Conservation (phyloP, 2,329 filamentous ascomycete genomes). For the Ploettnerulaceae sp. region DNA sequence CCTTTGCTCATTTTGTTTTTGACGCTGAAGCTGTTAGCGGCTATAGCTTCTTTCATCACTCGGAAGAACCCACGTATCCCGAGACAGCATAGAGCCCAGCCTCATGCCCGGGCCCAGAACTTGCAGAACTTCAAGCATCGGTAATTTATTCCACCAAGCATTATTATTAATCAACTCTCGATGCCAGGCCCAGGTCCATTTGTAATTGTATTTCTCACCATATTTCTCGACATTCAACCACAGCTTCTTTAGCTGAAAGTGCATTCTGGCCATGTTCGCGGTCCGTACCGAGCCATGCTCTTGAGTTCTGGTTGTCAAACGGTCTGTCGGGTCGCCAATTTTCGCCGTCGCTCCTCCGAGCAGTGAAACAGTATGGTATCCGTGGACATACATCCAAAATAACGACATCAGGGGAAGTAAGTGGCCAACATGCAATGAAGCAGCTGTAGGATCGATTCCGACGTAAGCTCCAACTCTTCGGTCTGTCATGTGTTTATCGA, state of each 20-base stretch:
- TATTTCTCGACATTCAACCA: constrained; percentile 69
- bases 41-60: background rate
- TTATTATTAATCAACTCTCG: constrained; percentile 75
- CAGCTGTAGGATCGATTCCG: constrained; percentile 76
- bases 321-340: constrained; percentile 73
- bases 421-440: constrained; percentile 76
- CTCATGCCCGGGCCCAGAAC: constrained; percentile 69
- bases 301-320: constrained; percentile 56
- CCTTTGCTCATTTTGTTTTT: constrained; percentile 79
- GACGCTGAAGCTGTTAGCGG: constrained; percentile 42
- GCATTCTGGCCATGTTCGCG: constrained; percentile 63
- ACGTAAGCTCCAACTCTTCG: constrained; percentile 72
- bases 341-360: constrained; percentile 71
- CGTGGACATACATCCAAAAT: constrained; percentile 78
- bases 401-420: constrained; percentile 76
- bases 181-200: constrained; percentile 61
- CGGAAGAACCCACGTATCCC: constrained; percentile 67
- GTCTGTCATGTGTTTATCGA: constrained; percentile 59
- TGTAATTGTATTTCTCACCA: constrained; percentile 60
- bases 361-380: constrained; percentile 62
- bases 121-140: constrained; percentile 69
- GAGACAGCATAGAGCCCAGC: constrained; percentile 79
- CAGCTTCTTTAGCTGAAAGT: constrained; percentile 64
- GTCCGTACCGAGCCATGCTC: constrained; percentile 48
- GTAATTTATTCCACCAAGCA: constrained; percentile 70